Evolutionary conservation across 306 rosid species (phyloP).

Genomic region (Ziziphus jujuba): DNA sequence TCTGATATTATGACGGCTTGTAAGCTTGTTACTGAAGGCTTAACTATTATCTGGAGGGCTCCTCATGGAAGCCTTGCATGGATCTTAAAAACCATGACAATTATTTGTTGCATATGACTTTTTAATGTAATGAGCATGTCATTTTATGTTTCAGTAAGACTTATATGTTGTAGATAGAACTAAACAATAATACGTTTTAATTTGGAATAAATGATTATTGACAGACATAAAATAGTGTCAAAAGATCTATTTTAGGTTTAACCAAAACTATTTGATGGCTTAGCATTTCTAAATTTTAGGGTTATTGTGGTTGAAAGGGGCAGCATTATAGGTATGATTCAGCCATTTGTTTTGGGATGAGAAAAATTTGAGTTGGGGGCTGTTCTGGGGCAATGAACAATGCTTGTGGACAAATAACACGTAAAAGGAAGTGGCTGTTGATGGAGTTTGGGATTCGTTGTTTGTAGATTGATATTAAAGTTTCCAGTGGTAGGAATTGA

Average conservation of each 20-base stretch:
- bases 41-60: background rate
- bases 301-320: background rate
- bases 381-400: background rate
- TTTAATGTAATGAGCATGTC: background rate
- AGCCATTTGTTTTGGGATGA: background rate
- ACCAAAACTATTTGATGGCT: no score
- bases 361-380: background rate
- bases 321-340: background rate
- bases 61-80: background rate
- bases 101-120: background rate
- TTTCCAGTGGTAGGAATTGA: background rate
- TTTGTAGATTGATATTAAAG: background rate
- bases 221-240: no score
- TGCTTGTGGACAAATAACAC: background rate
- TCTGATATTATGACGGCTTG: no score
- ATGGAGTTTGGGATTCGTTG: background rate
- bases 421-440: background rate
- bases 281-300: no score
- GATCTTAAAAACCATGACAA: background rate
- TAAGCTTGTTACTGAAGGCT: background rate
- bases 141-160: background rate
- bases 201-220: no score
- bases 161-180: background rate
- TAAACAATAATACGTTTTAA: background rate
- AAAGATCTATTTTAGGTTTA: constrained; percentile 3